A percentile compares a stretch with the other conserved stretches of the same genome.
Conservation (phyloP, 371 early-diverging fungal genomes). For the Globomyces sp. region DNA sequence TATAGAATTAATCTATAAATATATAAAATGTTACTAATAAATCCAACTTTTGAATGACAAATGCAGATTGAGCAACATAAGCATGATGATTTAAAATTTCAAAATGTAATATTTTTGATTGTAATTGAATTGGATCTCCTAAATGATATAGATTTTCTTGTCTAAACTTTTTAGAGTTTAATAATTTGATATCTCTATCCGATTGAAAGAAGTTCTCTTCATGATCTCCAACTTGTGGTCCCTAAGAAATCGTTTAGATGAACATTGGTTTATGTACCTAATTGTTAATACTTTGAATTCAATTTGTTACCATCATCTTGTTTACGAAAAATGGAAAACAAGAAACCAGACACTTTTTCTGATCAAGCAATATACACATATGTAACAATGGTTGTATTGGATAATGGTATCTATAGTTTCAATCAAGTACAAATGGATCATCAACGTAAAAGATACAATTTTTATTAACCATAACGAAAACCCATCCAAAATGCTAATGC, state of each 20-base stretch:
- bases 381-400: too few relatives aligned
- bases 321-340: too few relatives aligned
- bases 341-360: too few relatives aligned
- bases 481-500: constrained; percentile 41
- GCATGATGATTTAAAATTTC: constrained; percentile 14
- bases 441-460: neutral
- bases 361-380: too few relatives aligned
- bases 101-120: constrained; percentile 66
- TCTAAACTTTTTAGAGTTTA: constrained; percentile 58
- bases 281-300: too few relatives aligned
- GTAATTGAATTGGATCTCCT: constrained; percentile 60
- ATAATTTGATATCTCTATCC: constrained; percentile 65
- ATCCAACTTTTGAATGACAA: constrained; percentile 55
- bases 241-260: neutral
- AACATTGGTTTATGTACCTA: too few relatives aligned
- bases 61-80: constrained; percentile 64
- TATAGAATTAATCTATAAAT: constrained; percentile 3
- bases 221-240: constrained; percentile 32
- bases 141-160: constrained; percentile 49
- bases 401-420: too few relatives aligned
- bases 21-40: constrained; percentile 36
- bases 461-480: constrained; percentile 37
- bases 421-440: too few relatives aligned
- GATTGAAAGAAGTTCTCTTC: constrained; percentile 76
- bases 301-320: too few relatives aligned